phyloP scores from a whole-genome alignment of 257 asterid species.

The Linaria vulgaris region DNA sequence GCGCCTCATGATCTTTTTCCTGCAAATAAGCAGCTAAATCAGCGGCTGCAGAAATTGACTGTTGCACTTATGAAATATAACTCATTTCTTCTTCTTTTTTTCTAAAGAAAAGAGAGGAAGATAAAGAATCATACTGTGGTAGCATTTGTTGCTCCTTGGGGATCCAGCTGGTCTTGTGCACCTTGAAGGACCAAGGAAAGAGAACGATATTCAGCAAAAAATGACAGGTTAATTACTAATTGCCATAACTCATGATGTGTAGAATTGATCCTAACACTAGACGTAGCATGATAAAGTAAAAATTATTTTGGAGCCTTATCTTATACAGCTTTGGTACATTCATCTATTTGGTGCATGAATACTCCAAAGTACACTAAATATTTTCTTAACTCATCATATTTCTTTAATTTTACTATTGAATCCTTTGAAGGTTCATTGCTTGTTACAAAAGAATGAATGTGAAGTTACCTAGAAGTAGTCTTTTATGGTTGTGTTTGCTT shows the following conservation, averaged over 20 bases:
- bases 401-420: no score
- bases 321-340: neutral
- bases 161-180: slow-evolving; percentile 42
- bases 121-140: slow-evolving; percentile 37
- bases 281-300: slow-evolving; percentile 5
- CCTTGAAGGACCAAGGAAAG: slow-evolving; percentile 43
- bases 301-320: no score
- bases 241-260: slow-evolving; percentile 4
- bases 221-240: neutral
- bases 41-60: slow-evolving; percentile 5
- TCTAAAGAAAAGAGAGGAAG: neutral
- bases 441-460: neutral
- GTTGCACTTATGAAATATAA: neutral
- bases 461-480: slow-evolving; percentile 61
- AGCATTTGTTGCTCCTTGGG: slow-evolving; percentile 38
- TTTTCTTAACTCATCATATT: no score
- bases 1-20: slow-evolving; percentile 47
- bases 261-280: neutral
- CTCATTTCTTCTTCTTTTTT: neutral
- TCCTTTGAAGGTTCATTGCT: no score
- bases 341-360: no score
- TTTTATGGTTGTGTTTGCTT: slow-evolving; percentile 50
- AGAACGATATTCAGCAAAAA: slow-evolving; percentile 29
- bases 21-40: slow-evolving; percentile 38
- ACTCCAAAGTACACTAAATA: no score